Conservation (phyloP, 164 flowering plant genomes). For the Piper longum region DNA sequence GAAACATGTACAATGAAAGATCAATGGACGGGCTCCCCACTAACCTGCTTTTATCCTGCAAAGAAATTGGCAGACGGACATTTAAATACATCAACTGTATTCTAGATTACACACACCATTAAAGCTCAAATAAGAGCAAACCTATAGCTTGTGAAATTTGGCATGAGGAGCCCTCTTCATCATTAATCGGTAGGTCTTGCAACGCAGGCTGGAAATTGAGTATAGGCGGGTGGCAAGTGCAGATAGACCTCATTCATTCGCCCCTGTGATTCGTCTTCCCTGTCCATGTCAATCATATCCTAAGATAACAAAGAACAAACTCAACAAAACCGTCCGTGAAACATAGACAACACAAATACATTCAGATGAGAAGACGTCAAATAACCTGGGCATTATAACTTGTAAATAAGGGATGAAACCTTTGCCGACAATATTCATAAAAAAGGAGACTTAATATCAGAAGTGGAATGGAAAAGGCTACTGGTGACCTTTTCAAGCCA, state of each 20-base stretch:
- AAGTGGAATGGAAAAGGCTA: constrained; percentile 67
- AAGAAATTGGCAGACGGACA: constrained; percentile 15
- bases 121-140: constrained; percentile 8
- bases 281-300: constrained; percentile 79
- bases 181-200: constrained; percentile 4
- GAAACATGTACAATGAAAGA: no score
- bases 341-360: no score
- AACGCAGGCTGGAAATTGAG: constrained; percentile 18
- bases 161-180: constrained; percentile 5
- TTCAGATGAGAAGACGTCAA: no score
- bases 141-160: constrained; percentile 17
- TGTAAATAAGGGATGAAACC: constrained; percentile 29
- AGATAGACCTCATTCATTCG: constrained; percentile 43
- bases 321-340: no score
- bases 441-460: constrained; percentile 62
- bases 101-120: constrained; percentile 7
- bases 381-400: no score
- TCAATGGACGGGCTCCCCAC: neutral
- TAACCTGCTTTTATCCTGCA: constrained; percentile 8
- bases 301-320: constrained; percentile 7
- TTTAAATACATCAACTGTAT: constrained; percentile 6
- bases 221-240: constrained; percentile 37
- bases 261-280: constrained; percentile 48
- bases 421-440: constrained; percentile 64
- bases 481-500: constrained; percentile 51